Conservation (phyloP, 106 monocot species). For the Agapanthus africanus region DNA sequence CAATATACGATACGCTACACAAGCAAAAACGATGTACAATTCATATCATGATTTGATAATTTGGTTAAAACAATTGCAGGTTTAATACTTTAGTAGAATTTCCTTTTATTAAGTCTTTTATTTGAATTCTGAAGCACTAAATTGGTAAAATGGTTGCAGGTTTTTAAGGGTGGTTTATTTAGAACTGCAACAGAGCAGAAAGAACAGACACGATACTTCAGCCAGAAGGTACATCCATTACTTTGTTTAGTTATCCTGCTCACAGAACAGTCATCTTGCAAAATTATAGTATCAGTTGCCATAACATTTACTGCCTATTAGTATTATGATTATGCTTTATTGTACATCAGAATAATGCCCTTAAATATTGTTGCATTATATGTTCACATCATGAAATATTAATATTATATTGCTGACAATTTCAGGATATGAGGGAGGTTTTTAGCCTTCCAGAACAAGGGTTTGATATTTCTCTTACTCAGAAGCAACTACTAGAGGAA, state of each 20-base stretch:
- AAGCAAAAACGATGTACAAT: too few relatives aligned
- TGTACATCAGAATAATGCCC: too few relatives aligned
- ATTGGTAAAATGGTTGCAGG: conserved; percentile 34
- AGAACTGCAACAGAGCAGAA: conserved; percentile 90
- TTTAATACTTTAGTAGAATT: too few relatives aligned
- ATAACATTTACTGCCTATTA: too few relatives aligned
- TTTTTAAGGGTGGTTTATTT: conserved; percentile 94
- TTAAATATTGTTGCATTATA: neutral
- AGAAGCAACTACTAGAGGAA: conserved; percentile 72
- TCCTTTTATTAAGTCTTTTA: neutral
- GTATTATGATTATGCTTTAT: neutral
- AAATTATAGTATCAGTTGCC: neutral
- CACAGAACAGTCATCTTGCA: neutral
- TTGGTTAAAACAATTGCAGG: too few relatives aligned
- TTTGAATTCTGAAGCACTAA: neutral
- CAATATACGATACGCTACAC: too few relatives aligned
- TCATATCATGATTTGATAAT: too few relatives aligned
- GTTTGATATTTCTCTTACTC: conserved; percentile 89
- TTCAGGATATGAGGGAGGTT: conserved; percentile 86
- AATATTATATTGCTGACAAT: conserved; percentile 5
- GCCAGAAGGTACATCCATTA: conserved; percentile 51
- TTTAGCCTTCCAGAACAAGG: conserved; percentile 87
- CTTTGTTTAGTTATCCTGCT: neutral
- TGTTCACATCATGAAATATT: neutral
- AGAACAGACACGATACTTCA: conserved; percentile 93